Evolutionary conservation across 1,284 basidiomycete genomes (phyloP), one percentile per base, ranked within the genome.

Genomic region (Cryptococcus sp.): DNA sequence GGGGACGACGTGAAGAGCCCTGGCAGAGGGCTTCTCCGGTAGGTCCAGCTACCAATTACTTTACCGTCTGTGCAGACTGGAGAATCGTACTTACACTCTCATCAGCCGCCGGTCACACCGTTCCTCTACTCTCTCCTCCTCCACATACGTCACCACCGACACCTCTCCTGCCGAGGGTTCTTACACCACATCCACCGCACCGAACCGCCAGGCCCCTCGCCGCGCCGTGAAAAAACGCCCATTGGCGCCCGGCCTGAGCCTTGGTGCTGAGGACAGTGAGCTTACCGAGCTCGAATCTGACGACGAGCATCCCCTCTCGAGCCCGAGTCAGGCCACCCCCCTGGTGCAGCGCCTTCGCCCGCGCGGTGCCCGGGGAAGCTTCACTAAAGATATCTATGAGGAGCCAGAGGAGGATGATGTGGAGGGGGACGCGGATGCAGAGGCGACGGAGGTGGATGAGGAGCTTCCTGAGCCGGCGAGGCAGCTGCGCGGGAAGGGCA

Each of bases 291-390:
- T 40, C 23, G 61, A 65, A 9, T 49, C 38, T 18, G 55, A 59
- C 44, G 60, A 49, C 8, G 50, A 83, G 61, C 82, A 84, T 9
- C 28, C 28, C 9, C 9, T 9, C 28, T 33, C 28, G 4, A 9
- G 28, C 9, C 28, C 28, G 4, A 33, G 5, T 33, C 28, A 33
- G 28, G 82, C 85, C 0, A 73, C 55, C 81, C 86, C 84, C 81
- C 84, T 68, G 81, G 87, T 69, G 4, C 60, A 63, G 6, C 59
- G 69, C 5, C 60, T 73, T n/a, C 64, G 73, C 0, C 60, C 70
- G 7, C 58, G 72, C 8, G 62, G 58, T 11, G 55, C 46, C 15
- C 46, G 47, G 37, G 50, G 45, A 42, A 66, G 55, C 46, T 54
- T 52, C 46, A 50, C 52, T 50, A 68, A 61, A 43, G 67, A 57